Percentiles rank a stretch among this genome's conserved stretches.
Conservation (phyloP, 108 stramenopile species). For the Cyclotella choctawhatcheeana region DNA sequence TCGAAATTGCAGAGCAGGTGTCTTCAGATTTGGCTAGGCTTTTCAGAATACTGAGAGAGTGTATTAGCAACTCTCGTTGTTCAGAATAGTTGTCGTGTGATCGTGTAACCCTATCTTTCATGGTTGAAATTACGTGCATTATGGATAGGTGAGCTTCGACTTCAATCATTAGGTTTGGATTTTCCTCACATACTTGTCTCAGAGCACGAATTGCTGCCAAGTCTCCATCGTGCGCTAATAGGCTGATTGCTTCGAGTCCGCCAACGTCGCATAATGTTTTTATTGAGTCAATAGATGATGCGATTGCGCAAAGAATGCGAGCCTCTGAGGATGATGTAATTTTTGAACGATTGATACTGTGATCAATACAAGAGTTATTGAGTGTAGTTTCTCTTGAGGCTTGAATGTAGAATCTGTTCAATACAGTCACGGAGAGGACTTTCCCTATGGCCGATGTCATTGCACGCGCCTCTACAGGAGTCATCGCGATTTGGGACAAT, state of each 20-base stretch:
- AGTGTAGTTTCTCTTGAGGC: slow-evolving; percentile 54
- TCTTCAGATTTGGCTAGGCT: no score
- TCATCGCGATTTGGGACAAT: slow-evolving; percentile 33
- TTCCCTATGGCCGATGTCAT: slow-evolving; percentile 70
- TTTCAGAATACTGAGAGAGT: no score
- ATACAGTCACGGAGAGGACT: slow-evolving; percentile 75
- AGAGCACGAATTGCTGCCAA: slow-evolving; percentile 64
- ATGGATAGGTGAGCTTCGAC: slow-evolving; percentile 68
- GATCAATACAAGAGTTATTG: slow-evolving; percentile 25
- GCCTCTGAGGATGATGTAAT: slow-evolving; percentile 81
- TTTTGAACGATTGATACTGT: slow-evolving; percentile 19
- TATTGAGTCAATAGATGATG: slow-evolving; percentile 68
- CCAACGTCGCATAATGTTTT: slow-evolving; percentile 61
- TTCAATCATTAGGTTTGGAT: slow-evolving; percentile 61
- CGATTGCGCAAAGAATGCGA: slow-evolving; percentile 73
- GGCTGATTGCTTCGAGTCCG: slow-evolving; percentile 77
- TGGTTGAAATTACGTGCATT: slow-evolving; percentile 54
- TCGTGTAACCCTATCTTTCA: slow-evolving; percentile 17
- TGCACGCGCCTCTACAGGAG: slow-evolving; percentile 57
- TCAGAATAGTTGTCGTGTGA: not conserved
- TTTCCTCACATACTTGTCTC: slow-evolving; percentile 63
- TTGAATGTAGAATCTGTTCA: slow-evolving; percentile 71
- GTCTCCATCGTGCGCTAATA: slow-evolving; percentile 82
- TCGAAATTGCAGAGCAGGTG: no score
- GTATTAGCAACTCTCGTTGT: no score